Base-by-base conservation (phyloP, 2,329 filamentous ascomycete species). In the Penicillium paneum region DNA sequence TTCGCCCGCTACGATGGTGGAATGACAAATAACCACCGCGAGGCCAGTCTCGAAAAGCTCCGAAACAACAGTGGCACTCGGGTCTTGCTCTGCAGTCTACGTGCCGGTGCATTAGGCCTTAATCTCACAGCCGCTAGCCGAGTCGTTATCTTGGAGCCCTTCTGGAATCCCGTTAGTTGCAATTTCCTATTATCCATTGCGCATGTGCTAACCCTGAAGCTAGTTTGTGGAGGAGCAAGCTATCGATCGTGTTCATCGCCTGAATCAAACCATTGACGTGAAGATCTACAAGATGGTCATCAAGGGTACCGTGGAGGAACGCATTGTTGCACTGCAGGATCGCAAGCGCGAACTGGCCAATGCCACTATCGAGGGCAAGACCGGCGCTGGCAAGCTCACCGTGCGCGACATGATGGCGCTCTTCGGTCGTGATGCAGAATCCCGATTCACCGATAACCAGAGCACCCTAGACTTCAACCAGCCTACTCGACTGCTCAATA, bases 191-290 rank as follows among this genome's bases (percentile, higher is more conserved):
- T 52, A 3, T 54, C 62, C 49, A 61, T 59, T 40, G 51, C 12
- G 26, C 13, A 58, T 52, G 17, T 55, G 44, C 61, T 68, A 49
- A 62, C 35, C 26, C 12, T 13, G 13, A 34, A 48, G 52, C n/a
- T 63, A 90, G 83, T 99, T 99, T 68, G 91, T 99, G 32, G 94
- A 99, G 78, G 94, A 99, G 72, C 94, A 99, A 79, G 94, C 94
- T 45, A 99, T 99, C 64, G 94, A 99, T 74, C 91, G 94, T 51
- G 94, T 99, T 26, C 94, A 99, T 71, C 91, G 94, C n/a, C 87
- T 99, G 49, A 97, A 96, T 38, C 94, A 99, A 74, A 97, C 91
- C 1, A 82, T 93, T 38, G 92, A 97, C 68, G 94, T 99, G 32
- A 85, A 93, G 52, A 91, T 99, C 59, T 99, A 96, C 79, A 95